A percentile compares a stretch with the other conserved stretches of the same genome.
These are phyloP conservation scores for Ogataea saltuana DNA, from an alignment of 805 yeast species.

Conservation along the genomic window DNA sequence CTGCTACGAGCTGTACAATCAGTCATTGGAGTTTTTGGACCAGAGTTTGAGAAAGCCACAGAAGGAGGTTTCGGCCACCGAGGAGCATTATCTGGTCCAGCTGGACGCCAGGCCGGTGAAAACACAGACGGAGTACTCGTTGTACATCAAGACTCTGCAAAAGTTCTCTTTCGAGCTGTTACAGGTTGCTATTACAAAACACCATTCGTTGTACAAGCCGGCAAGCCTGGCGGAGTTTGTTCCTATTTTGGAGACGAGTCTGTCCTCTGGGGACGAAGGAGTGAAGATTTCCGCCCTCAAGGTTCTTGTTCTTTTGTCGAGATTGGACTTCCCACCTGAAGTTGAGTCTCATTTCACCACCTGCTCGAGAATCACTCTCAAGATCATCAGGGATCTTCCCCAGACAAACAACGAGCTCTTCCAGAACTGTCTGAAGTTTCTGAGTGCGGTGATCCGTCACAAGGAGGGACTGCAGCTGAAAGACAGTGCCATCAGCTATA, in stretches of 20 bases:
- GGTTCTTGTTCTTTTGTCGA: slow-evolving; percentile 58
- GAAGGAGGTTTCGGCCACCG: slow-evolving; percentile 25
- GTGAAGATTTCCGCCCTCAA: slow-evolving; percentile 69
- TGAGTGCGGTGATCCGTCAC: slow-evolving; percentile 72
- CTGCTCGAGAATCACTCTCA: slow-evolving; percentile 61
- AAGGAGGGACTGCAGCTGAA: slow-evolving; percentile 65
- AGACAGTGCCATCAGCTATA: slow-evolving; percentile 69
- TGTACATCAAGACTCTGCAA: slow-evolving; percentile 63
- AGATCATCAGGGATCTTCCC: slow-evolving; percentile 72
- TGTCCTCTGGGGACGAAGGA: slow-evolving; percentile 71
- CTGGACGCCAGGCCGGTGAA: slow-evolving; percentile 58
- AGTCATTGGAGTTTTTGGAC: slow-evolving; percentile 41
- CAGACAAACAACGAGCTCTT: slow-evolving; percentile 75
- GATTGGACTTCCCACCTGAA: slow-evolving; percentile 61
- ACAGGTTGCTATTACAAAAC: slow-evolving; percentile 66
- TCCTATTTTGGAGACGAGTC: slow-evolving; percentile 63
- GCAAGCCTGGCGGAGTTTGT: slow-evolving; percentile 69
- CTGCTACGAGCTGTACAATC: slow-evolving; percentile 70
- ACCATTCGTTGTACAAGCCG: slow-evolving; percentile 58
- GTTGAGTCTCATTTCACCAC: slow-evolving; percentile 53
- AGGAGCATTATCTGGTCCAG: slow-evolving; percentile 72
- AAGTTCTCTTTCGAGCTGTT: slow-evolving; percentile 76
- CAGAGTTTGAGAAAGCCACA: slow-evolving; percentile 20
- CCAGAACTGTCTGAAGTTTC: slow-evolving; percentile 73
- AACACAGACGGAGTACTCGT: slow-evolving; percentile 55